Evolutionary conservation across 163 green algal genomes (phyloP).

Genomic region (Scenedesmus sp.): DNA sequence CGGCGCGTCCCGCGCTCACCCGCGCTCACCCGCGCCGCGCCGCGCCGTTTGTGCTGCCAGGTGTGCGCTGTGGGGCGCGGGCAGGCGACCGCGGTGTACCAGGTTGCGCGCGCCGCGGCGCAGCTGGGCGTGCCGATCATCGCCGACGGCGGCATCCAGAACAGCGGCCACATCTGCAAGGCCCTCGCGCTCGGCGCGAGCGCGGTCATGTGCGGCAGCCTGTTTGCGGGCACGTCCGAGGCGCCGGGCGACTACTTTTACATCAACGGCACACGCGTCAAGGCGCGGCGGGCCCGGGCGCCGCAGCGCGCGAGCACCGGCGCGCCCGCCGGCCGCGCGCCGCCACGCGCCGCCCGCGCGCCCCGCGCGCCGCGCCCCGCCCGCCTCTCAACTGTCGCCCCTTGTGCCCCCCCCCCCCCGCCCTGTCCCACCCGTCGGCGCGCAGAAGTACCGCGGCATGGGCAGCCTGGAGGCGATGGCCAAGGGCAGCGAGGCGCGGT

Average conservation of each 20-base stretch:
- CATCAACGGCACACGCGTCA: slow-evolving; percentile 81
- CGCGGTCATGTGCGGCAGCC: slow-evolving; percentile 96
- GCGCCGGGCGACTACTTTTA: slow-evolving; percentile 92
- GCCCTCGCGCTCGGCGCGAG: slow-evolving; percentile 92
- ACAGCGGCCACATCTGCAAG: slow-evolving; percentile 90
- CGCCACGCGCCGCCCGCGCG: background rate
- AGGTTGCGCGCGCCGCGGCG: slow-evolving; percentile 76
- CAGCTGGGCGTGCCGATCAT: slow-evolving; percentile 89
- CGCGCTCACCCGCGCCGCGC: background rate
- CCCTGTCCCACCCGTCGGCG: background rate
- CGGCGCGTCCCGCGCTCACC: no score
- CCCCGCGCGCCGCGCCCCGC: no score
- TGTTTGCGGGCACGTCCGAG: slow-evolving; percentile 96
- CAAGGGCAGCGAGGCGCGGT: slow-evolving; percentile 91
- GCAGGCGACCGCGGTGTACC: slow-evolving; percentile 96
- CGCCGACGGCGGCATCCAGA: slow-evolving; percentile 97
- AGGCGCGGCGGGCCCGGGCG: slow-evolving; percentile 49
- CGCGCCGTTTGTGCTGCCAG: slow-evolving; percentile 42
- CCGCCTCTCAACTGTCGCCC: no score
- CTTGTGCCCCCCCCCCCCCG: background rate
- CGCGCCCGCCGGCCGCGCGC: background rate
- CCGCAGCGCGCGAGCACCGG: background rate
- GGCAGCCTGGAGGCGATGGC: slow-evolving; percentile 96
- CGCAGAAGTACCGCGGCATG: slow-evolving; percentile 93
- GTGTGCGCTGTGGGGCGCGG: slow-evolving; percentile 97